These are phyloP conservation scores for Hemisphaericaspora xylofermentans DNA, from an alignment of 1,139 yeast species.

Conservation along the genomic window DNA sequence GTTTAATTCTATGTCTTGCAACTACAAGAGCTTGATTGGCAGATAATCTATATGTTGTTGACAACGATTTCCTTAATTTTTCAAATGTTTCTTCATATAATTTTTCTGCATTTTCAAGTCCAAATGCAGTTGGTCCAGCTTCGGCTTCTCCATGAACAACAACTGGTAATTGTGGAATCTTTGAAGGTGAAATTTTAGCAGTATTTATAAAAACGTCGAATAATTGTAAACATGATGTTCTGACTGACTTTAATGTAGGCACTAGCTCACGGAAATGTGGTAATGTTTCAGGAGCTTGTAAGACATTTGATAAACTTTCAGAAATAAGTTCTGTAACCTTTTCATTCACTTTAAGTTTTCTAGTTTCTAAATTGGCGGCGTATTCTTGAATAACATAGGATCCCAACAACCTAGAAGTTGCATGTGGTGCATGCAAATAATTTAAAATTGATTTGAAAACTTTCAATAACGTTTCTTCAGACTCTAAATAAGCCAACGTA, in stretches of 20 bases:
- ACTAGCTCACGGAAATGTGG: constrained; percentile 80
- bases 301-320: constrained; percentile 30
- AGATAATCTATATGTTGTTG: constrained; percentile 71
- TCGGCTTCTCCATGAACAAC: constrained; percentile 92
- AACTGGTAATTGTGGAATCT: constrained; percentile 80
- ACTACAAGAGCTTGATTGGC: constrained; percentile 78
- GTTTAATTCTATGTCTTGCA: constrained; percentile 64
- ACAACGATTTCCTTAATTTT: constrained; percentile 60
- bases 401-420: constrained; percentile 76
- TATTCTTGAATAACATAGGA: constrained; percentile 75
- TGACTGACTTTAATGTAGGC: constrained; percentile 78
- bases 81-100: constrained; percentile 65
- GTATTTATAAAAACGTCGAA: constrained; percentile 73
- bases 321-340: constrained; percentile 22
- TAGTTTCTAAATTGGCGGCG: constrained; percentile 40
- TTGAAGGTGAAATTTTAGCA: constrained; percentile 73
- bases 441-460: constrained; percentile 40
- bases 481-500: constrained; percentile 56
- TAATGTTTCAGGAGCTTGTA: constrained; percentile 45
- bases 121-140: constrained; percentile 93
- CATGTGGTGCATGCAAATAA: constrained; percentile 58
- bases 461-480: constrained; percentile 32
- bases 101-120: constrained; percentile 72
- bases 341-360: constrained; percentile 15
- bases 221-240: constrained; percentile 85